These are phyloP conservation scores for Rhodamnia rubescens DNA, from an alignment of 345 rosid species.

Conservation along the genomic window DNA sequence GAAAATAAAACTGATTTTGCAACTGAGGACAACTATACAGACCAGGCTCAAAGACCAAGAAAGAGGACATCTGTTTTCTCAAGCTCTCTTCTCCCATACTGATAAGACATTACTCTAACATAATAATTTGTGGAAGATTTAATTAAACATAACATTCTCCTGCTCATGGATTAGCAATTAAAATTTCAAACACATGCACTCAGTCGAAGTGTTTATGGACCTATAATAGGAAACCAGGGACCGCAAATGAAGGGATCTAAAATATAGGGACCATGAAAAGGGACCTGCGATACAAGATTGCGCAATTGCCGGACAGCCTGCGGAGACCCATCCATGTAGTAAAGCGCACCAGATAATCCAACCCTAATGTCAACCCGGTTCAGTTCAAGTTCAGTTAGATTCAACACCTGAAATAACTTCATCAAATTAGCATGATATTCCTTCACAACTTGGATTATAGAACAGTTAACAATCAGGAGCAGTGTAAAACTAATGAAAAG, in stretches of 20 bases:
- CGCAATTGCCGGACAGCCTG: slow-evolving; percentile 93
- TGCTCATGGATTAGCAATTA: background rate
- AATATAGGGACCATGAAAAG: background rate
- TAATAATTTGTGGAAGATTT: background rate
- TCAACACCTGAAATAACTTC: slow-evolving; percentile 52
- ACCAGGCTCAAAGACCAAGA: background rate
- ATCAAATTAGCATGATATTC: background rate
- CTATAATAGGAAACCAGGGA: background rate
- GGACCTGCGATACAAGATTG: slow-evolving; percentile 91
- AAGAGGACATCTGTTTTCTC: background rate
- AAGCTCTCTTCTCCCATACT: background rate
- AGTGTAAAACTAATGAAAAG: background rate
- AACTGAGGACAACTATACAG: background rate
- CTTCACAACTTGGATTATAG: background rate
- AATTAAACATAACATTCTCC: background rate
- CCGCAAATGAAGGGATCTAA: background rate
- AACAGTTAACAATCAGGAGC: background rate
- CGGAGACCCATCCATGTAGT: slow-evolving; percentile 96
- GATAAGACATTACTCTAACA: background rate
- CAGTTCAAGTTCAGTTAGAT: slow-evolving; percentile 86
- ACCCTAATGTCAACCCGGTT: slow-evolving; percentile 91
- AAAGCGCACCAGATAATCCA: slow-evolving; percentile 84
- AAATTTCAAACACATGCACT: background rate
- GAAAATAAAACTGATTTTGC: background rate
- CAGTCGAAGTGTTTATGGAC: background rate